Conservation (phyloP, 257 asterid species). For the Sherardia arvensis region DNA sequence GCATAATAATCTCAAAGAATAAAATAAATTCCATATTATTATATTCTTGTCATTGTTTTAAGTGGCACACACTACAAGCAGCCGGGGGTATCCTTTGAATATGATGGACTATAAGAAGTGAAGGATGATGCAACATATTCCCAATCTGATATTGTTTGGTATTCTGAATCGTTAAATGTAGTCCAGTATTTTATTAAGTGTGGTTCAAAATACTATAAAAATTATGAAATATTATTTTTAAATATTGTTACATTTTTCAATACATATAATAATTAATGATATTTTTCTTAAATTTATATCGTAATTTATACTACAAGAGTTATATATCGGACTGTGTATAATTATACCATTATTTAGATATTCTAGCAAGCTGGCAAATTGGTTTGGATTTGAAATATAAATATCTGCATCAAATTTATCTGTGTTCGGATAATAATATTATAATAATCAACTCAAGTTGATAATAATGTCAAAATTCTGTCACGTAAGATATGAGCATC, state of each 20-base stretch:
- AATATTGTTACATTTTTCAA: no score
- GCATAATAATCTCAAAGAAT: background rate
- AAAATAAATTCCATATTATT: background rate
- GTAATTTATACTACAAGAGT: no score
- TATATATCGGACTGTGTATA: no score
- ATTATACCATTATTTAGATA: no score
- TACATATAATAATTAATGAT: no score
- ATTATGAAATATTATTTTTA: no score
- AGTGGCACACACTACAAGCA: background rate
- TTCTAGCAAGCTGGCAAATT: background rate
- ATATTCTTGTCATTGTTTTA: background rate
- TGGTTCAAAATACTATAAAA: no score
- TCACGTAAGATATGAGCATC: background rate
- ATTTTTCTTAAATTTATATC: no score
- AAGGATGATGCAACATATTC: background rate
- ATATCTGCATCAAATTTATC: conserved; percentile 5
- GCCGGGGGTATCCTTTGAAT: background rate
- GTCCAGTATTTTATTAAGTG: no score
- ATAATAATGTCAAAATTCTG: background rate
- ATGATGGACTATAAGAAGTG: background rate
- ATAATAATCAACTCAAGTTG: background rate
- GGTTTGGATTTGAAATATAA: background rate
- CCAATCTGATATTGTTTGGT: background rate
- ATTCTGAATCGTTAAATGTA: no score
- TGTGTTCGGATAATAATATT: background rate